A percentile compares a stretch with the other conserved stretches of the same genome.
Evolutionary conservation across 805 yeast species (phyloP).

Genomic region (Ogataea zsoltii): DNA sequence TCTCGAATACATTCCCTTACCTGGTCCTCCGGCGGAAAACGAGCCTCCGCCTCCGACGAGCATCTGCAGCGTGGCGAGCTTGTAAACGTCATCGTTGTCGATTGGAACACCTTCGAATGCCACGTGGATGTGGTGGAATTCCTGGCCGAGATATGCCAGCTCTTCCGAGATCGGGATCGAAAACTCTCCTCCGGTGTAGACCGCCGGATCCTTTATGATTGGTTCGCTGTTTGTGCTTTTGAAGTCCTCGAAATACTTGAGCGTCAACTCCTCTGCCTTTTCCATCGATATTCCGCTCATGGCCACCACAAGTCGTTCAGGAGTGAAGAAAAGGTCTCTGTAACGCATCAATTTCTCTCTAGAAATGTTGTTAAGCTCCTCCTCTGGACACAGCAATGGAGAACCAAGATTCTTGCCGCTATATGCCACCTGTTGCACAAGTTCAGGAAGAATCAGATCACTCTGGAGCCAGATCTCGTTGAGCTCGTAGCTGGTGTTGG

Average conservation of each 20-base stretch:
- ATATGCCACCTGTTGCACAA: slow-evolving; percentile 85
- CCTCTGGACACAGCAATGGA: slow-evolving; percentile 81
- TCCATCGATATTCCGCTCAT: slow-evolving; percentile 82
- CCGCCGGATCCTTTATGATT: slow-evolving; percentile 40
- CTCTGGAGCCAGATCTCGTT: slow-evolving; percentile 81
- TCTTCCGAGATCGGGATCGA: slow-evolving; percentile 54
- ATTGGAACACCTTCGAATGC: slow-evolving; percentile 89
- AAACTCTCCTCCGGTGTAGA: slow-evolving; percentile 61
- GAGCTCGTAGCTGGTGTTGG: slow-evolving; percentile 77
- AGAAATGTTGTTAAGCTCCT: slow-evolving; percentile 56
- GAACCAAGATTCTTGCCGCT: slow-evolving; percentile 72
- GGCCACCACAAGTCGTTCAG: slow-evolving; percentile 81
- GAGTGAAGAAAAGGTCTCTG: slow-evolving; percentile 66
- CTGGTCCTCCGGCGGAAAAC: slow-evolving; percentile 98
- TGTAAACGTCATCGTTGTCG: slow-evolving; percentile 82
- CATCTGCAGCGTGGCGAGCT: slow-evolving; percentile 86
- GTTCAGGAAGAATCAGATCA: slow-evolving; percentile 83
- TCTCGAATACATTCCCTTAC: slow-evolving; percentile 97
- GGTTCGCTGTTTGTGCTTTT: slow-evolving; percentile 29
- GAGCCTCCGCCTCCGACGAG: slow-evolving; percentile 96
- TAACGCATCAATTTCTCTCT: slow-evolving; percentile 55
- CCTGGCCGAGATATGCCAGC: slow-evolving; percentile 66
- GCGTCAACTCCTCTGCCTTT: slow-evolving; percentile 63
- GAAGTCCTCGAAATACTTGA: slow-evolving; percentile 67
- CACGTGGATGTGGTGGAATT: slow-evolving; percentile 79